Evolutionary conservation across 345 rosid genomes (phyloP), one percentile per base, ranked within the genome.

Genomic region (Schrenkiella parvula): DNA sequence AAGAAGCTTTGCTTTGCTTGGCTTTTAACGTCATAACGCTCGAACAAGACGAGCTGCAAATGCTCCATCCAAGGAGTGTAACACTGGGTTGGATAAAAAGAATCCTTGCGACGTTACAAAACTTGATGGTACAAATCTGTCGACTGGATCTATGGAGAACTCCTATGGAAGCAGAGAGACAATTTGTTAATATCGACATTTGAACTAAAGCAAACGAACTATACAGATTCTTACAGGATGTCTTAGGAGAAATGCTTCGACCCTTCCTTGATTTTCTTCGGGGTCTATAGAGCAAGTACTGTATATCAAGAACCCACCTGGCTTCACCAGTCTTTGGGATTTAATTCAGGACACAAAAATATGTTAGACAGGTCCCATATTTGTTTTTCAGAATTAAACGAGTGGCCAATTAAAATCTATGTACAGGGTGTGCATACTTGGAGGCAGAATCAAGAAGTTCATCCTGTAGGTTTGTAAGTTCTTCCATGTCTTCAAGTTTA

Each of bases 281-380:
- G 88, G 90, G 78, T 93, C 96, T 66, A 89, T 88, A 35, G 98
- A 93, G 82, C 98, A 93, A 31, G 95, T 90, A 71, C 96, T 86
- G 78, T 93, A 88, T 56, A 93, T 78, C 73, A 90, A 76, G 28
- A 87, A 80, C 23, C 98, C 95, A 48, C 87, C 91, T 5, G 82
- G 84, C 75, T 80, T 88, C 70, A 93, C 97, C 80, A 93, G 74
- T 73, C 93, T 93, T 55, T 29, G 52, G 34, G 51, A 38, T 35
- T 73, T 54, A 18, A 5, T 3, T 17, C 25, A 37, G 10, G 23
- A 34, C 74, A 69, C 42, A 76, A 48, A 55, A 26, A n/a, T 23
- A 41, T 39, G 57, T 70, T 35, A 70, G 66, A 47, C 26, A 50
- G 15, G 22, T 29, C 1, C 5, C 11, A 9, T 8, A 50, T n/a